A percentile compares a stretch with the other conserved stretches of the same genome.
phyloP scores from a whole-genome alignment of 2,329 filamentous ascomycete species.

The Camillea tinctor region DNA sequence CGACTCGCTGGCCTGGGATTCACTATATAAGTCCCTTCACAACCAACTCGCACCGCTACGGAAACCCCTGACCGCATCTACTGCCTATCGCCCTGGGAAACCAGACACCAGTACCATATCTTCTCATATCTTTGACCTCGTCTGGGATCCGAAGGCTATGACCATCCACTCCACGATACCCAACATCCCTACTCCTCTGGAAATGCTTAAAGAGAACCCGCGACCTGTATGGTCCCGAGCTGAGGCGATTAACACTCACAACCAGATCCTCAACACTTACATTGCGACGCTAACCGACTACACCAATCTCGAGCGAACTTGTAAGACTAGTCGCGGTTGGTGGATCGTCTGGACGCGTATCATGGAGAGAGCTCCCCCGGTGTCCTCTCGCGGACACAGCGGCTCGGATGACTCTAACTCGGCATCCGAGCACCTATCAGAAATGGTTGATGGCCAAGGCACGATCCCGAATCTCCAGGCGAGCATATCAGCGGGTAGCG shows the following conservation, averaged over 20 bases:
- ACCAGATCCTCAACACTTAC: constrained; percentile 60
- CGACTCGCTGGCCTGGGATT: constrained; percentile 54
- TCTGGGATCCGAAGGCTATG: constrained; percentile 58
- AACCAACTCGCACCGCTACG: constrained; percentile 59
- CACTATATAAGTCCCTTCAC: constrained; percentile 59
- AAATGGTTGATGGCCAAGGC: background rate
- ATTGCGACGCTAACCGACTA: constrained; percentile 42
- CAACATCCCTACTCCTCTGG: constrained; percentile 56
- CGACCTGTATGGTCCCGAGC: constrained; percentile 52
- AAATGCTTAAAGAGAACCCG: constrained; percentile 23
- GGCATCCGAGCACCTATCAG: background rate
- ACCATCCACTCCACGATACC: constrained; percentile 64
- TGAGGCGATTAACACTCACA: constrained; percentile 65
- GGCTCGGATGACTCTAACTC: constrained; percentile 1
- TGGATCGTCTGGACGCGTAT: constrained; percentile 68
- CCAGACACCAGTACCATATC: constrained; percentile 37
- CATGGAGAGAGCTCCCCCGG: constrained; percentile 31
- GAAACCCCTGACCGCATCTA: constrained; percentile 56
- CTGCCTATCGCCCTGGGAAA: constrained; percentile 54
- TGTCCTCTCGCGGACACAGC: background rate
- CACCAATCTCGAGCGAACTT: constrained; percentile 57
- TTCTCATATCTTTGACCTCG: constrained; percentile 57
- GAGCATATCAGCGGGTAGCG: constrained; percentile 12
- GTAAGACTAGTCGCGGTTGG: constrained; percentile 66
- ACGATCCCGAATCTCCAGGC: constrained; percentile 7